A percentile compares a stretch with the other conserved stretches of the same genome.
Evolutionary conservation across 148 eudicot species (phyloP).

Genomic region (Dysphania ambrosioides): DNA sequence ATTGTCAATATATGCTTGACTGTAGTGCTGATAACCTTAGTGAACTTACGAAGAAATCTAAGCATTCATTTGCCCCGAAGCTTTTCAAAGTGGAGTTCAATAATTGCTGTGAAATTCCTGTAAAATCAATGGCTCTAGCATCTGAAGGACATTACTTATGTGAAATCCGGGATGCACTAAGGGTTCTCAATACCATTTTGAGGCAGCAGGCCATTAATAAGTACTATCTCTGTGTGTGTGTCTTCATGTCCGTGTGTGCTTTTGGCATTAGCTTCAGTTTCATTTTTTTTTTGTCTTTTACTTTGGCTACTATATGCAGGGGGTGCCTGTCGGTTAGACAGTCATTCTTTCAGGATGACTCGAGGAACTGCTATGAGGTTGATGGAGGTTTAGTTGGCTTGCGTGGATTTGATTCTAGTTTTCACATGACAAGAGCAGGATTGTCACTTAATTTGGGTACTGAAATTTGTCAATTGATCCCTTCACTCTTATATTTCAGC

Average conservation of each 20-base stretch:
- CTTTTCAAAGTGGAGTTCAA: slow-evolving; percentile 58
- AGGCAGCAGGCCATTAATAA: slow-evolving; percentile 65
- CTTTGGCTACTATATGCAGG: slow-evolving; percentile 39
- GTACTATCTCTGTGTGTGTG: slow-evolving; percentile 25
- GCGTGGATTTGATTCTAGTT: slow-evolving; percentile 79
- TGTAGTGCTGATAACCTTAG: slow-evolving; percentile 36
- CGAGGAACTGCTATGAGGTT: slow-evolving; percentile 53
- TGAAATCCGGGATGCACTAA: slow-evolving; percentile 46
- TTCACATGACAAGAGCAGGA: slow-evolving; percentile 70
- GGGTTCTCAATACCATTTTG: slow-evolving; percentile 64
- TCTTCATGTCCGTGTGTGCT: neutral
- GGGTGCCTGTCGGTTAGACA: slow-evolving; percentile 82
- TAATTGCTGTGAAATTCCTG: slow-evolving; percentile 47
- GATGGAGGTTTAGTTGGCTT: slow-evolving; percentile 72
- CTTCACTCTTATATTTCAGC: neutral
- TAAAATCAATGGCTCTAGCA: slow-evolving; percentile 38
- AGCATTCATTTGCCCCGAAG: slow-evolving; percentile 45
- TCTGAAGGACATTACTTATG: slow-evolving; percentile 42
- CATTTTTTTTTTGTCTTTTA: slow-evolving; percentile 21
- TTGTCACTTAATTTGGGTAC: slow-evolving; percentile 81
- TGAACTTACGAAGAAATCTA: slow-evolving; percentile 55
- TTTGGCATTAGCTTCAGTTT: slow-evolving; percentile 2
- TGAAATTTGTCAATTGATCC: neutral
- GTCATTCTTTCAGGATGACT: slow-evolving; percentile 74
- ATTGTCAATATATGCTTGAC: slow-evolving; percentile 4